Evolutionary conservation across 2,329 filamentous ascomycete species (phyloP), one percentile per base, ranked within the genome.

Genomic region (Trichothecium sympodiale): DNA sequence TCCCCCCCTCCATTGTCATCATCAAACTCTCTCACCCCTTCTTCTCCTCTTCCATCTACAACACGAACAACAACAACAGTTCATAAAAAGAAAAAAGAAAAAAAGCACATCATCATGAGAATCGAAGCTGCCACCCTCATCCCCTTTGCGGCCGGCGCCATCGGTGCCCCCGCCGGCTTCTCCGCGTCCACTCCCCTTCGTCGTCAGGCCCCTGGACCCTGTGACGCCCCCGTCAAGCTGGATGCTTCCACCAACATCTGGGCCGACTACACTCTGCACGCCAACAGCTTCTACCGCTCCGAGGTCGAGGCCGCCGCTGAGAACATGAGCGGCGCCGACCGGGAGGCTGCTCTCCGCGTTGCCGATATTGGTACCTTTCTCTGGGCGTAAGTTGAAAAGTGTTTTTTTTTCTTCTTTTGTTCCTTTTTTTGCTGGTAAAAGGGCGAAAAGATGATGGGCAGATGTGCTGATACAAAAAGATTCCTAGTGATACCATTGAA

Each of bases 321-420:
- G 32, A 34, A 41, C 36, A 48, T 61, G 25, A 42, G 42, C 34
- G 53, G 55, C 41, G 31, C 46, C 12, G 47, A 40, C 41, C 46
- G 56, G n/a, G 49, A 49, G 13, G 45, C 45, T 2, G 56, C 57
- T 23, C 42, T 45, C 31, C 49, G 53, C 48, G 58, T 61, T 27
- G 57, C 57, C 36, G 51, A 61, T 26, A 47, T 60, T 33, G 59
- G 59, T 34, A 55, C 51, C 45, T 62, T 65, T 50, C 43, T 61
- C 35, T 62, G 58, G 59, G 49, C 59, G 52, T 55, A 43, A 50
- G 52, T 48, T n/a, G n/a, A n/a, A n/a, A n/a, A n/a, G n/a, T n/a
- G n/a, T n/a, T n/a, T n/a, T n/a, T n/a, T n/a, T n/a, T n/a, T n/a
- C n/a, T n/a, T n/a, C n/a, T n/a, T n/a, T n/a, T n/a, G n/a, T n/a